phyloP scores from a whole-genome alignment of 148 eudicot species.

The Polygonum maritimum region DNA sequence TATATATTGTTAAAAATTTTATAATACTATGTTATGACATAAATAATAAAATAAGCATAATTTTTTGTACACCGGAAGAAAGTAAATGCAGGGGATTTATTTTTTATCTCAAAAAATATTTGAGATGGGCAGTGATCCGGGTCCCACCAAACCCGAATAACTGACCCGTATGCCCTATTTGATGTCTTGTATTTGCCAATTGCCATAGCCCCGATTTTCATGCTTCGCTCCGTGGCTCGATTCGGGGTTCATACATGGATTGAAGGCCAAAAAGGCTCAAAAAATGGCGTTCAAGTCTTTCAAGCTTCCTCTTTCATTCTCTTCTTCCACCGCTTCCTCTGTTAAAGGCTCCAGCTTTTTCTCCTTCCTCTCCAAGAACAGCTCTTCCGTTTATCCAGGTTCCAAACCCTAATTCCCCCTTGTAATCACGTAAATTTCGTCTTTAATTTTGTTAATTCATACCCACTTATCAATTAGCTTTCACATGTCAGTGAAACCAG shows the following conservation, averaged over 20 bases:
- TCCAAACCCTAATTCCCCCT: background rate
- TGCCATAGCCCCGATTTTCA: background rate
- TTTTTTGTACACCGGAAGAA: too few species aligned
- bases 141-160: background rate
- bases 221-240: background rate
- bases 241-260: background rate
- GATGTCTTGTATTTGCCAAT: background rate
- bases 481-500: constrained; percentile 18
- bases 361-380: constrained; percentile 16
- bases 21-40: too few species aligned
- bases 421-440: background rate
- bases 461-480: constrained; percentile 7
- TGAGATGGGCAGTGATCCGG: background rate
- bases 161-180: background rate
- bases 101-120: background rate
- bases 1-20: too few species aligned
- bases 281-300: constrained; percentile 36
- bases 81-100: too few species aligned
- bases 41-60: too few species aligned
- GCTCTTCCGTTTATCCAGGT: constrained; percentile 23
- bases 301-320: constrained; percentile 30
- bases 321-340: constrained; percentile 10
- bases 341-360: constrained; percentile 15
- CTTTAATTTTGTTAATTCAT: background rate
- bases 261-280: background rate